Evolutionary conservation across 2,329 filamentous ascomycete species (phyloP), one percentile per base, ranked within the genome.

Genomic region (Aspergillus chevalieri): DNA sequence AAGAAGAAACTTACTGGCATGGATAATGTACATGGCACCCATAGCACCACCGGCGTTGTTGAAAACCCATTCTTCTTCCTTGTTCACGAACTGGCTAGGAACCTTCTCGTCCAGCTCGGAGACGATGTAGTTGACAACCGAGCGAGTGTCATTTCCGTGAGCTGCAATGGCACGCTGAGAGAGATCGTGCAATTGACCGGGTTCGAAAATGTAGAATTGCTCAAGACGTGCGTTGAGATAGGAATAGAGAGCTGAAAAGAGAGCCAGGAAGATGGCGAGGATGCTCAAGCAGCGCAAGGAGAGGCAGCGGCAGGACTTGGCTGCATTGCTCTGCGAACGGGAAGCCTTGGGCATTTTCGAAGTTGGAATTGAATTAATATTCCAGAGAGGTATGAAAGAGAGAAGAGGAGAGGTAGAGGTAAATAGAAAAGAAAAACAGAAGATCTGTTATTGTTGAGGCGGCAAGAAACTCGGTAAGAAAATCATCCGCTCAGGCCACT

Each of bases 11-110:
- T 67, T 69, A 86, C 86, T 91, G 52, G 89, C 87, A 66, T 94
- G 89, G 61, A 94, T 85, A 57, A 94, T 84, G 69, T 89, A 90
- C 89, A 94, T 93, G 63, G 81, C 87, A 49, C 89, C 89, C 89
- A 94, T 95, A 47, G 89, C 89, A 55, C 89, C 89, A 47, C 89
- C 89, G 46, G 89, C 89, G 64, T 94, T 94, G 78, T 94, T 95
- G 63, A 95, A 92, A 43, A 94, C 78, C 89, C 89, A 95, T 69
- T 92, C 86, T 72, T 92, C 82, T 51, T 85, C 74, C 48, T 80
- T 66, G 72, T 86, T 89, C 64, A 92, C 64, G 68, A 88, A 60
- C 24, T 65, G 63, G 14, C 63, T 56, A 12, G 64, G 65, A 34
- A 73, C 52, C 55, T 77, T 78, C 58, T 74, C 72, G 58, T 76